Evolutionary conservation across 306 rosid species (phyloP).

Genomic region (Alnus glutinosa): DNA sequence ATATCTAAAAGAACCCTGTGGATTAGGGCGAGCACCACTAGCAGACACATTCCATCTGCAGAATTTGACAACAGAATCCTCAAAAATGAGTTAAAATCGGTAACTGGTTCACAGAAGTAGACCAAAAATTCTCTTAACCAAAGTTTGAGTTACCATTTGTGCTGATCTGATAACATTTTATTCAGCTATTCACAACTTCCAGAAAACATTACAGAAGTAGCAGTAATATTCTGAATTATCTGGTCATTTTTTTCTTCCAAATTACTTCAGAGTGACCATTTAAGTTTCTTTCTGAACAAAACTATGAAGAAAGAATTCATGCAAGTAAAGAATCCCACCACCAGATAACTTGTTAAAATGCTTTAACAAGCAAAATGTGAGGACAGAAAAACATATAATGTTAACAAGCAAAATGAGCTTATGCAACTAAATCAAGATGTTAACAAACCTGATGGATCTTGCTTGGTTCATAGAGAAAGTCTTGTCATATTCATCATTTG

Average conservation of each 20-base stretch:
- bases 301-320: not conserved
- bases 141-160: not conserved
- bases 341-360: not conserved
- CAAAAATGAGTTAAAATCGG: not conserved
- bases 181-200: not conserved
- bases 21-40: slow-evolving; percentile 98
- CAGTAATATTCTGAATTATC: not conserved
- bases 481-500: slow-evolving; percentile 83
- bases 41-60: slow-evolving; percentile 97
- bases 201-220: not conserved
- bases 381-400: not conserved
- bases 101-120: not conserved
- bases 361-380: not conserved
- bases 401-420: not conserved
- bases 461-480: slow-evolving; percentile 99
- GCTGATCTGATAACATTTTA: not conserved
- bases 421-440: slow-evolving; percentile 9
- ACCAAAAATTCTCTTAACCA: not conserved
- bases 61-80: slow-evolving; percentile 25
- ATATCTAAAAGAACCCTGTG: slow-evolving; percentile 93
- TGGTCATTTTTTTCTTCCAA: not conserved
- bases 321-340: not conserved
- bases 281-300: not conserved
- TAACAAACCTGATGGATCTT: slow-evolving; percentile 84
- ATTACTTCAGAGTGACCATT: not conserved